A percentile compares a stretch with the other conserved stretches of the same genome.
Conservation (phyloP, 805 yeast genomes). For the Zygosaccharomyces gambellarensis region DNA sequence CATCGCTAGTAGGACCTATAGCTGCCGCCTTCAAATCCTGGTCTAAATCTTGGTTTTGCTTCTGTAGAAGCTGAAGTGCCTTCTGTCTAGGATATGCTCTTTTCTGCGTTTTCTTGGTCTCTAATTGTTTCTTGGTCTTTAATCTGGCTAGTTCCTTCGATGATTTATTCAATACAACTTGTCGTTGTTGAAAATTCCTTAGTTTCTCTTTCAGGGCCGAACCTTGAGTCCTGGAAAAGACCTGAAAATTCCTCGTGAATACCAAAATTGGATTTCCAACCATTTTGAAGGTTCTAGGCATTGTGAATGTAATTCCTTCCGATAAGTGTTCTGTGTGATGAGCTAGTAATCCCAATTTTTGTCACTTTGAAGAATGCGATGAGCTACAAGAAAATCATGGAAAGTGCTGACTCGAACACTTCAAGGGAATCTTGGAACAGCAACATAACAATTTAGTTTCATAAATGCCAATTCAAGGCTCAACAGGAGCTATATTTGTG, state of each 20-base stretch:
- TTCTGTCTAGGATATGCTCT: conserved; percentile 27
- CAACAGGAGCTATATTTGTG: conserved; percentile 13
- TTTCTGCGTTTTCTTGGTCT: conserved; percentile 22
- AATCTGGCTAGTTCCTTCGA: conserved; percentile 17
- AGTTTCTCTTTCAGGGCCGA: conserved; percentile 23
- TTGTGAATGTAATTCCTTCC: neutral
- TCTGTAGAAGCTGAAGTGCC: conserved; percentile 24
- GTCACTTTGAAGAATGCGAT: neutral
- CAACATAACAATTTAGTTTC: neutral
- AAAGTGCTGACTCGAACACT: neutral
- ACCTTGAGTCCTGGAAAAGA: conserved; percentile 1
- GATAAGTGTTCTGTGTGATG: conserved; percentile 6
- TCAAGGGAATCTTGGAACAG: neutral
- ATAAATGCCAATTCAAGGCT: conserved; percentile 6
- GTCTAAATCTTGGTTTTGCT: conserved; percentile 17
- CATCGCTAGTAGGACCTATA: conserved; percentile 37
- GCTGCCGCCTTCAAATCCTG: conserved; percentile 21
- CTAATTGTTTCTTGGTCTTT: conserved; percentile 15
- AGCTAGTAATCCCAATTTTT: conserved; percentile 2
- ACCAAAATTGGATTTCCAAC: neutral
- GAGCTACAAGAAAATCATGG: neutral
- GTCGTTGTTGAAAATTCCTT: conserved; percentile 13
- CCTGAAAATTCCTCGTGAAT: conserved; percentile 6
- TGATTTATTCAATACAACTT: conserved; percentile 17
- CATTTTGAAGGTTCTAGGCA: neutral